phyloP scores from a whole-genome alignment of 495 filamentous ascomycete genomes.

The Aspergillus ostianus region DNA sequence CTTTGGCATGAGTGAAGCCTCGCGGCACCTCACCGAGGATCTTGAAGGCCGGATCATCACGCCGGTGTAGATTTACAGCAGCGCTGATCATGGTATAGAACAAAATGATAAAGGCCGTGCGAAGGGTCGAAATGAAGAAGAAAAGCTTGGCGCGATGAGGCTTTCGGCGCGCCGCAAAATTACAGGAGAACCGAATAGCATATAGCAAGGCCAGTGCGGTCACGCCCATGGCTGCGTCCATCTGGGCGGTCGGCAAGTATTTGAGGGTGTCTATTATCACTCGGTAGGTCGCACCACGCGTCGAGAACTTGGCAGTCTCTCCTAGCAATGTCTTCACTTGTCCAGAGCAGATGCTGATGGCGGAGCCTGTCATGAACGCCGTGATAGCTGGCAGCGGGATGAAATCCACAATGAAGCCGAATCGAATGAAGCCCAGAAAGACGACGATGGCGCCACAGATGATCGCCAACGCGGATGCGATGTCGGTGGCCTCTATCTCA shows the following conservation, averaged over 20 bases:
- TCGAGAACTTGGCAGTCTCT: slow-evolving; percentile 67
- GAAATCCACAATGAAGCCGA: slow-evolving; percentile 95
- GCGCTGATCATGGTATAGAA: slow-evolving; percentile 93
- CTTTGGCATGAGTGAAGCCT: slow-evolving; percentile 77
- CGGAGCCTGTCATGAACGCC: slow-evolving; percentile 98
- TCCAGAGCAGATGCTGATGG: slow-evolving; percentile 82
- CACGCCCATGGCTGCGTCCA: slow-evolving; percentile 89
- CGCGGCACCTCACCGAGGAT: slow-evolving; percentile 76
- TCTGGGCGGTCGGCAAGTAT: slow-evolving; percentile 59
- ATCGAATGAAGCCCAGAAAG: slow-evolving; percentile 73
- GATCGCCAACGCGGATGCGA: slow-evolving; percentile 79
- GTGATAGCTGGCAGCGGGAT: slow-evolving; percentile 90
- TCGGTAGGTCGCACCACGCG: slow-evolving; percentile 75
- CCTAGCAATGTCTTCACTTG: slow-evolving; percentile 87
- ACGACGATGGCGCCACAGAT: slow-evolving; percentile 77
- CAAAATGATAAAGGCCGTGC: slow-evolving; percentile 89
- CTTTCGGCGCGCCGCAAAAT: slow-evolving; percentile 60
- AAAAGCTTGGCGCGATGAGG: slow-evolving; percentile 67
- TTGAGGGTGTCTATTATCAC: slow-evolving; percentile 88
- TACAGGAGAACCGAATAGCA: slow-evolving; percentile 67
- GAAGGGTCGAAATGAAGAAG: slow-evolving; percentile 87
- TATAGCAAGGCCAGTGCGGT: slow-evolving; percentile 86
- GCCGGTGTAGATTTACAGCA: slow-evolving; percentile 65
- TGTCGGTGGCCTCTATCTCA: slow-evolving; percentile 55
- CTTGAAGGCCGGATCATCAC: slow-evolving; percentile 51